Conservation (phyloP, 768 basidiomycete genomes). For the Leccinellum albellum region DNA sequence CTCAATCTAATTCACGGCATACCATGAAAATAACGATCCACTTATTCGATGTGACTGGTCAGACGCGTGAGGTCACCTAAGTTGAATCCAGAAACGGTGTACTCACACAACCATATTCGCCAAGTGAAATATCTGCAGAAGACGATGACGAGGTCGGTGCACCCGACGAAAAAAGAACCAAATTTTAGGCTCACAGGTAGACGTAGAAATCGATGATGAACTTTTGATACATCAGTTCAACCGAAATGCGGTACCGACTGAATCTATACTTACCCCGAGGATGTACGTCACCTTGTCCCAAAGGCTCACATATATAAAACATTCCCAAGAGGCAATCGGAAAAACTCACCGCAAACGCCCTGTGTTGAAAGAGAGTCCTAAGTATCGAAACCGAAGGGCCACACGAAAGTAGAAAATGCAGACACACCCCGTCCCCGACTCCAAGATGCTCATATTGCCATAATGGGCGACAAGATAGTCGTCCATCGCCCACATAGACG, state of each 20-base stretch:
- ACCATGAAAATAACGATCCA: constrained; percentile 22
- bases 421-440: constrained; percentile 21
- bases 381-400: constrained; percentile 39
- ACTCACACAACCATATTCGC: constrained; percentile 28
- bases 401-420: neutral
- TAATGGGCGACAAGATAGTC: constrained; percentile 21
- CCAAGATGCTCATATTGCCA: constrained; percentile 5
- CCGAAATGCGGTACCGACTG: neutral
- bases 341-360: neutral
- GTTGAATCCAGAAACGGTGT: neutral
- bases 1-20: neutral
- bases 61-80: neutral
- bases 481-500: constrained; percentile 23
- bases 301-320: neutral
- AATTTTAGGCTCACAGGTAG: constrained; percentile 15
- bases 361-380: too few relatives aligned
- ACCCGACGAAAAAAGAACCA: neutral
- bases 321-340: neutral
- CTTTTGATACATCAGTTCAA: constrained; percentile 11
- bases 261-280: constrained; percentile 18
- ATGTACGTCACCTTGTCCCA: constrained; percentile 19
- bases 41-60: constrained; percentile 13
- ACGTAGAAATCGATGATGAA: constrained; percentile 27
- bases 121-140: constrained; percentile 25
- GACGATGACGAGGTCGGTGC: neutral